Evolutionary conservation across 208 protist genomes (phyloP), one percentile per base, ranked within the genome.

Genomic region (Trypanosoma congolense): DNA sequence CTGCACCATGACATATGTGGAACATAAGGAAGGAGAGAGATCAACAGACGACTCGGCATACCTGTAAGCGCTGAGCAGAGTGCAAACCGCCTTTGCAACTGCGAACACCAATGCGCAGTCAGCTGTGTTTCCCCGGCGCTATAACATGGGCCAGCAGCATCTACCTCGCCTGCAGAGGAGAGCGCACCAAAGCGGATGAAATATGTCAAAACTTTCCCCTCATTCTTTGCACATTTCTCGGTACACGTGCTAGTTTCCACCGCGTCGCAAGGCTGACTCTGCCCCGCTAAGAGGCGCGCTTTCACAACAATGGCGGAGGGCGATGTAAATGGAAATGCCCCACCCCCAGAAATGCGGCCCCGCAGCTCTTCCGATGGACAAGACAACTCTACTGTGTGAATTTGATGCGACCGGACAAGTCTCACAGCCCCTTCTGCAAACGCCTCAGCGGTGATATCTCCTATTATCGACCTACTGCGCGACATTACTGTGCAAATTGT

Each of bases 61-160:
- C 51, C 56, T 19, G 29, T 56, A 6, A 83, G 52, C 26, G 80
- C 70, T 0, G 75, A 48, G 10, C 51, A 70, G 33, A 86, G 38
- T 40, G 78, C 80, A n/a, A 86, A 55, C 8, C 36, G 24, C 16
- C 73, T 74, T 56, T 91, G 83, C 36, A 87, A 42, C 53, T 75
- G 28, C 0, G 65, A 65, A 61, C 83, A 91, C 80, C 83, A 91
- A 2, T 33, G 22, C 10, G 73, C 40, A 8, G 56, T 73, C 1
- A 91, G 36, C 36, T 26, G 18, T 16, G 42, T 55, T 16, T 36
- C 35, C 12, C 12, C 9, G 9, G 9, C 12, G 6, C 12, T 12
- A 38, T 6, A 38, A 38, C n/a, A n/a, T n/a, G n/a, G n/a, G n/a
- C 6, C 12, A 38, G 33, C 33, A 38, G 33, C 33, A 38, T 12